A percentile compares a stretch with the other conserved stretches of the same genome.
Evolutionary conservation across 805 yeast species (phyloP).

Genomic region (Candida orba): DNA sequence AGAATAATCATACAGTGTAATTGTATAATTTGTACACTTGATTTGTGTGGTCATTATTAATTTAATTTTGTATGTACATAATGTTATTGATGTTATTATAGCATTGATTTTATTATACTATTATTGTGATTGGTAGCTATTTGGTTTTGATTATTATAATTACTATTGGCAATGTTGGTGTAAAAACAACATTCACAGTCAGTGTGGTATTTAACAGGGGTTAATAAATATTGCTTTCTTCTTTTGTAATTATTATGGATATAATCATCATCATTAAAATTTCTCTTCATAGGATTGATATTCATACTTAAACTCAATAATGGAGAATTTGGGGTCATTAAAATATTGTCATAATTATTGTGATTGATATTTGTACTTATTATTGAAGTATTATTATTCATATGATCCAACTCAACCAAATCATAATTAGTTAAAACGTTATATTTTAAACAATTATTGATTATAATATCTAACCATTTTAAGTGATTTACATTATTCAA

Average conservation of each 20-base stretch:
- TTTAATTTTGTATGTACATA: too few relatives aligned
- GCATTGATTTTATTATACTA: too few relatives aligned
- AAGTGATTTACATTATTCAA: slow-evolving; percentile 8
- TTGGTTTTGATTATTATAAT: too few relatives aligned
- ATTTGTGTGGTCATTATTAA: too few relatives aligned
- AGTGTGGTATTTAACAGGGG: neutral
- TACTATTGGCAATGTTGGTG: neutral
- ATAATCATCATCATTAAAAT: too few relatives aligned
- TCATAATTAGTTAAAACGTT: slow-evolving; percentile 3
- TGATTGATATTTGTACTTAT: too few relatives aligned
- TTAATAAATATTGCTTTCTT: neutral
- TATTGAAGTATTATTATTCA: too few relatives aligned
- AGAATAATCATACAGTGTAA: too few relatives aligned
- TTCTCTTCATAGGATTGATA: neutral
- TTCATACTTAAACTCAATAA: neutral
- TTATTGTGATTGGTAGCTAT: too few relatives aligned
- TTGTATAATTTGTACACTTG: too few relatives aligned
- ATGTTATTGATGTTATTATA: too few relatives aligned
- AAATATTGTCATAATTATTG: too few relatives aligned
- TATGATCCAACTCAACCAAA: neutral
- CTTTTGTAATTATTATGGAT: neutral
- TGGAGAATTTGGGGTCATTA: slow-evolving; percentile 20
- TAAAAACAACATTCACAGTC: neutral
- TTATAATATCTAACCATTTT: slow-evolving; percentile 10
- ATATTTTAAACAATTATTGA: slow-evolving; percentile 3